These are phyloP conservation scores for Pseudopithomyces maydicus DNA, from an alignment of 2,329 filamentous ascomycete species.

Conservation along the genomic window DNA sequence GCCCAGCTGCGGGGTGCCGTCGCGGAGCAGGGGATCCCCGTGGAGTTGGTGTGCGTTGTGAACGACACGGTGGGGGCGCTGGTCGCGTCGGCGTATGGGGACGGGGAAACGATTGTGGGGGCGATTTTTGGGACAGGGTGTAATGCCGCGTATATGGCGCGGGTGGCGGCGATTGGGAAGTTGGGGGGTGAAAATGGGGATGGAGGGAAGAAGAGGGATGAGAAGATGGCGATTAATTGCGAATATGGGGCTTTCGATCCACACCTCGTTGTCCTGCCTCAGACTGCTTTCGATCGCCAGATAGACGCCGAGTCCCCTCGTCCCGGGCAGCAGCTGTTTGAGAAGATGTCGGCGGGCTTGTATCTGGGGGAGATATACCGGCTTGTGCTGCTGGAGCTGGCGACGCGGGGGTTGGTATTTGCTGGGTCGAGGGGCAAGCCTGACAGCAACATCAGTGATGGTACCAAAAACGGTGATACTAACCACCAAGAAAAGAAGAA, in stretches of 20 bases:
- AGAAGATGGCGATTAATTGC: conserved; percentile 87
- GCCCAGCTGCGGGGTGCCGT: conserved; percentile 84
- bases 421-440: too few relatives aligned
- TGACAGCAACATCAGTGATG: too few relatives aligned
- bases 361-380: conserved; percentile 54
- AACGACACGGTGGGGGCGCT: conserved; percentile 94
- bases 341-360: conserved; percentile 53
- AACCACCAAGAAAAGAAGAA: too few relatives aligned
- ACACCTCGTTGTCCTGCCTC: conserved; percentile 83
- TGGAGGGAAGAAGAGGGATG: not conserved
- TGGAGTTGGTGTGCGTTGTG: conserved; percentile 83
- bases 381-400: conserved; percentile 52
- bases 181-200: too few relatives aligned
- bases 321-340: conserved; percentile 52
- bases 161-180: conserved; percentile 81
- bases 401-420: conserved; percentile 76
- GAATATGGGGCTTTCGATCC: conserved; percentile 98
- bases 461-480: too few relatives aligned
- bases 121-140: conserved; percentile 95
- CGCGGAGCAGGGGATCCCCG: conserved; percentile 73
- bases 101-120: conserved; percentile 81
- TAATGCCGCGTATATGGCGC: conserved; percentile 93
- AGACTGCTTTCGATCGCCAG: conserved; percentile 66
- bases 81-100: conserved; percentile 88
- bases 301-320: conserved; percentile 52